Evolutionary conservation across 2,329 filamentous ascomycete species (phyloP).

Genomic region (Penicillium sp.): DNA sequence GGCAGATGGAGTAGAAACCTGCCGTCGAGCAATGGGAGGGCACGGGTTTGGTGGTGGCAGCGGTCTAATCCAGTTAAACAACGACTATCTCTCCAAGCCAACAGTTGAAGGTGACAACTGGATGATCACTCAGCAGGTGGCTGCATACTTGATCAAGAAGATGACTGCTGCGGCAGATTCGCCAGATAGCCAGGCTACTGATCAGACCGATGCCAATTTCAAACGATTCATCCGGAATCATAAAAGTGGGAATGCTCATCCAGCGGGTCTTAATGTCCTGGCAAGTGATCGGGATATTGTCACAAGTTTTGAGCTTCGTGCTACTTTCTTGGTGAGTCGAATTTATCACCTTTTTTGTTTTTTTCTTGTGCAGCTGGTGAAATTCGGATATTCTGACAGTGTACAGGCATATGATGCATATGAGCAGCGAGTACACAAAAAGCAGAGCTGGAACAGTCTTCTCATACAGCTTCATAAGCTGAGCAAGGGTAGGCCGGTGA

Average conservation of each 20-base stretch:
- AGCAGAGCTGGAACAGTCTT: conserved; percentile 54
- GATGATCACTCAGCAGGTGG: conserved; percentile 62
- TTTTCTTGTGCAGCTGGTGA: too few relatives aligned
- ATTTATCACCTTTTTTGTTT: not conserved
- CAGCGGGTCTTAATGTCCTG: conserved; percentile 1
- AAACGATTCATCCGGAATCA: conserved; percentile 18
- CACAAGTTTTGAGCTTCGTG: conserved; percentile 18
- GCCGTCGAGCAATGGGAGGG: conserved; percentile 57
- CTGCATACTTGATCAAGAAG: conserved; percentile 53
- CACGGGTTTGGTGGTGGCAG: conserved; percentile 59
- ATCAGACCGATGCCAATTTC: conserved; percentile 22
- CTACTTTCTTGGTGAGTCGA: conserved; percentile 16
- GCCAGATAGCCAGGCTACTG: not conserved
- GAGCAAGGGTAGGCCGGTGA: conserved; percentile 25
- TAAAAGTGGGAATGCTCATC: not conserved
- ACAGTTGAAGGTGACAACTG: conserved; percentile 62
- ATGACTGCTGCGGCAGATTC: conserved; percentile 45
- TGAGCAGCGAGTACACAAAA: conserved; percentile 49
- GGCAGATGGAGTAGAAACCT: conserved; percentile 60
- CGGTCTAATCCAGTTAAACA: conserved; percentile 57
- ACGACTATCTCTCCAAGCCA: conserved; percentile 48
- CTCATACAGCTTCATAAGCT: conserved; percentile 37
- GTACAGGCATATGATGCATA: conserved; percentile 43
- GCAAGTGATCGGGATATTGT: conserved; percentile 18
- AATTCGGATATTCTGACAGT: too few relatives aligned